Base-by-base conservation (phyloP, 495 filamentous ascomycete species). In the Xylaria castorea region DNA sequence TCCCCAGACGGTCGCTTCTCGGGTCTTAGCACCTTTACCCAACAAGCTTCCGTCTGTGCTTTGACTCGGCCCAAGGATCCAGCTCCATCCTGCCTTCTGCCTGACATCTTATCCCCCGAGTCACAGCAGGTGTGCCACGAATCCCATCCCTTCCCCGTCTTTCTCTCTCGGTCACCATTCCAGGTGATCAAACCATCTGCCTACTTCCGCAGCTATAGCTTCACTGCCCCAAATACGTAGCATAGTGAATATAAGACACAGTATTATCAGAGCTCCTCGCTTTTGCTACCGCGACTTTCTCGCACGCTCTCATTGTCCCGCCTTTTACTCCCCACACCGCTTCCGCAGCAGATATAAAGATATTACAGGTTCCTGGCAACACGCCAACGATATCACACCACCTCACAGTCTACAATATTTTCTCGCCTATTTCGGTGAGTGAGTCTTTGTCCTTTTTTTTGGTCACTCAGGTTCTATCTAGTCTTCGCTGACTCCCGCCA, bases 161-260 rank as follows among this genome's bases (percentile, higher is more conserved):
- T 20, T 65, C 30, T 5, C 40, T 61, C 14, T 40, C 58, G 36
- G 46, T 38, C 66, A 25, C 22, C 60, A n/a, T 18, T 34, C 48
- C 63, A 42, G 18, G 62, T 66, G 30, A 64, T 57, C 42, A 44
- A 66, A 20, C 7, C n/a, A 8, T 25, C 20, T 65, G 38, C 50
- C 61, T 55, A 16, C 46, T 36, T 48, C 16, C 50, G 12, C 63
- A 50, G 42, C 42, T 25, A 30, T 72, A 62, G 38, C 53, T 38
- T 62, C 57, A 64, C 63, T 50, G 36, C 69, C 80, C 74, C 12
- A 82, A 83, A 77, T 86, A 86, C 78, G 83, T 87, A 87, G 84
- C 81, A 83, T 86, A 86, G 83, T 83, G 81, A 87, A 87, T 85
- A 84, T 80, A 86, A 83, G 80, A 80, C 78, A 79, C 79, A 81